Percentiles rank a stretch among this genome's conserved stretches.
phyloP scores from a whole-genome alignment of 352 stramenopile genomes.

The Globisporangium takayamanum region DNA sequence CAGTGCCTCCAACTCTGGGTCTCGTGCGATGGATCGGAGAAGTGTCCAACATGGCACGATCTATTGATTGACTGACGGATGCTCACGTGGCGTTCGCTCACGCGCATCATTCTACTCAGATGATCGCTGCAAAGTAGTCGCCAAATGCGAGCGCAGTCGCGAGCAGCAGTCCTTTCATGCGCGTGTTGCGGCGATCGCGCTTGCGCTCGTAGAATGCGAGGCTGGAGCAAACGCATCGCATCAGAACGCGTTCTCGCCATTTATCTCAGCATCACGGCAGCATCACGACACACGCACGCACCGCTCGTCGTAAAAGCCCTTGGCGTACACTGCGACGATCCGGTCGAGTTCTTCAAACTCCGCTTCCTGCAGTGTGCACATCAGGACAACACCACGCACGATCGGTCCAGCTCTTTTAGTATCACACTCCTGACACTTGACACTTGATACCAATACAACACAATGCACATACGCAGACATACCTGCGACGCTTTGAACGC shows the following conservation, averaged over 20 bases:
- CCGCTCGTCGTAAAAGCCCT: conserved; percentile 66
- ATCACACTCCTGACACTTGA: background rate
- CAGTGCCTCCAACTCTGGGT: too few relatives aligned
- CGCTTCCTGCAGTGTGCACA: conserved; percentile 21
- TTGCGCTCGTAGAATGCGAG: conserved; percentile 49
- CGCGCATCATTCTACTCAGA: conserved; percentile 9
- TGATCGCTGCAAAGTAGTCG: conserved; percentile 45
- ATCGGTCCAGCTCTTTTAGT: background rate
- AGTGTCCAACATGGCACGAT: too few relatives aligned
- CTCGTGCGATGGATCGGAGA: too few relatives aligned
- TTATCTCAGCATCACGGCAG: background rate
- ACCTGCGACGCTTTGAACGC: conserved; percentile 60
- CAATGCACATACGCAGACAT: background rate
- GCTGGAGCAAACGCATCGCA: conserved; percentile 18
- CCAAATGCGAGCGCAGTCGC: conserved; percentile 37
- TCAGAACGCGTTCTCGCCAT: background rate
- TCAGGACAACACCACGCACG: background rate
- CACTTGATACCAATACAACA: background rate
- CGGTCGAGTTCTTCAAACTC: conserved; percentile 59
- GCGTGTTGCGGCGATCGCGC: conserved; percentile 46
- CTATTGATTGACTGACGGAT: background rate
- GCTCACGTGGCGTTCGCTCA: too few relatives aligned
- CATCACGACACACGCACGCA: conserved; percentile 7
- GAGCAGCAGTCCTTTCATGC: conserved; percentile 47
- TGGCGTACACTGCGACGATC: conserved; percentile 55